Evolutionary conservation across 2,329 filamentous ascomycete species (phyloP).

Genomic region (Penicillium sp.): DNA sequence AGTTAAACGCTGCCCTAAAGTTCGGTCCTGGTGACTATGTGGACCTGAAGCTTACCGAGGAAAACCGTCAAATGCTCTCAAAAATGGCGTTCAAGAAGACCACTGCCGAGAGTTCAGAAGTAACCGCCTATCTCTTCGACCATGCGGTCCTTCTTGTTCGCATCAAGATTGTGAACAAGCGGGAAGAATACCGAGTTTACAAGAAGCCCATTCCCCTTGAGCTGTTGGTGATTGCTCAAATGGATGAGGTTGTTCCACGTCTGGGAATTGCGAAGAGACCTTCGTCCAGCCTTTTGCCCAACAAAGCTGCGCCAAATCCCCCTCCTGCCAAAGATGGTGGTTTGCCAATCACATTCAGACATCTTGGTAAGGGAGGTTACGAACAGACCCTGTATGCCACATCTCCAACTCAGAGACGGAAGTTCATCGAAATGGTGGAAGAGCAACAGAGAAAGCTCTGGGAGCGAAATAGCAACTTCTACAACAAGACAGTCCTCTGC

Average conservation of each 20-base stretch:
- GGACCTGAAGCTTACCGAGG: conserved; percentile 90
- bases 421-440: conserved; percentile 96
- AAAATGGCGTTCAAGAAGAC: conserved; percentile 94
- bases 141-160: conserved; percentile 90
- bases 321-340: conserved; percentile 64
- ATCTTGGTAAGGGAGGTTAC: conserved; percentile 93
- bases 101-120: conserved; percentile 81
- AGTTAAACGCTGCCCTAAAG: conserved; percentile 86
- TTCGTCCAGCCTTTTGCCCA: conserved; percentile 77
- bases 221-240: conserved; percentile 87
- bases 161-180: conserved; percentile 88
- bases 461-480: conserved; percentile 68
- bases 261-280: conserved; percentile 79
- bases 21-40: conserved; percentile 89
- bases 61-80: conserved; percentile 87
- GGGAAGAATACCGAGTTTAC: conserved; percentile 93
- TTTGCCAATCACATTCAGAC: conserved; percentile 93
- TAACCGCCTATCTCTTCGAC: conserved; percentile 94
- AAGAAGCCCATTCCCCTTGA: conserved; percentile 93
- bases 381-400: conserved; percentile 86
- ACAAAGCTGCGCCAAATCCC: conserved; percentile 52
- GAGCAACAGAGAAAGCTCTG: conserved; percentile 83
- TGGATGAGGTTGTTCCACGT: conserved; percentile 91
- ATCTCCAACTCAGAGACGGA: conserved; percentile 82
- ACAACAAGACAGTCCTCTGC: conserved; percentile 67